Percentiles rank a stretch among this genome's conserved stretches.
Evolutionary conservation across 2,329 filamentous ascomycete species (phyloP).

Genomic region (Penicillium aurantiogriseum): DNA sequence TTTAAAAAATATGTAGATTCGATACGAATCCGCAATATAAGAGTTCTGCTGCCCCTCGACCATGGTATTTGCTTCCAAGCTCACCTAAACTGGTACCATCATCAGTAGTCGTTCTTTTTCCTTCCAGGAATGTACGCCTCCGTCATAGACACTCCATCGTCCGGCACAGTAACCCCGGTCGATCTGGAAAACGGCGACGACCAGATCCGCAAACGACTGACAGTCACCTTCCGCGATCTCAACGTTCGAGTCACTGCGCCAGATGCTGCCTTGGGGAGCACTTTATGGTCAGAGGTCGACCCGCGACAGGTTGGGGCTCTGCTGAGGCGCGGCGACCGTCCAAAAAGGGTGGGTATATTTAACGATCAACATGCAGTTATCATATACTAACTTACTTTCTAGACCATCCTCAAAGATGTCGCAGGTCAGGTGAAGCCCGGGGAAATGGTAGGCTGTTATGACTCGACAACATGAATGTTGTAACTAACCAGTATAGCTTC

Average conservation of each 20-base stretch:
- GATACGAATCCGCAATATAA: slow-evolving; percentile 13
- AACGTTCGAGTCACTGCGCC: slow-evolving; percentile 37
- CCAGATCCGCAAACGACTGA: slow-evolving; percentile 32
- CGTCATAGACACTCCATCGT: slow-evolving; percentile 31
- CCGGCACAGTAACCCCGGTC: slow-evolving; percentile 23
- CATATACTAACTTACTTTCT: background rate
- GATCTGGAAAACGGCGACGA: slow-evolving; percentile 27
- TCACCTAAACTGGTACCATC: background rate
- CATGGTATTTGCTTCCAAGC: background rate
- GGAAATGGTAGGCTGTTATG: slow-evolving; percentile 41
- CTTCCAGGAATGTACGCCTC: background rate
- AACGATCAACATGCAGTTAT: background rate
- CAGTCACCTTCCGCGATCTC: slow-evolving; percentile 37
- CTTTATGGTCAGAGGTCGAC: slow-evolving; percentile 34
- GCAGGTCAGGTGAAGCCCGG: slow-evolving; percentile 44
- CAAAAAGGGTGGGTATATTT: slow-evolving; percentile 29
- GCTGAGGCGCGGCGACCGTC: slow-evolving; percentile 18
- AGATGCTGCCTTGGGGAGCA: slow-evolving; percentile 37
- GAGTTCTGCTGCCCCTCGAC: background rate
- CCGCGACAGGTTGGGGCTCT: slow-evolving; percentile 29
- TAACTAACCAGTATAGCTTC: slow-evolving; percentile 43
- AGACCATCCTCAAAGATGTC: slow-evolving; percentile 43
- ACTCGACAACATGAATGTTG: background rate
- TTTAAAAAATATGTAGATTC: slow-evolving; percentile 12
- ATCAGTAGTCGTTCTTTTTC: background rate